Base-by-base conservation (phyloP, 2,329 filamentous ascomycete genomes). In the Didymosphaeria variabile region DNA sequence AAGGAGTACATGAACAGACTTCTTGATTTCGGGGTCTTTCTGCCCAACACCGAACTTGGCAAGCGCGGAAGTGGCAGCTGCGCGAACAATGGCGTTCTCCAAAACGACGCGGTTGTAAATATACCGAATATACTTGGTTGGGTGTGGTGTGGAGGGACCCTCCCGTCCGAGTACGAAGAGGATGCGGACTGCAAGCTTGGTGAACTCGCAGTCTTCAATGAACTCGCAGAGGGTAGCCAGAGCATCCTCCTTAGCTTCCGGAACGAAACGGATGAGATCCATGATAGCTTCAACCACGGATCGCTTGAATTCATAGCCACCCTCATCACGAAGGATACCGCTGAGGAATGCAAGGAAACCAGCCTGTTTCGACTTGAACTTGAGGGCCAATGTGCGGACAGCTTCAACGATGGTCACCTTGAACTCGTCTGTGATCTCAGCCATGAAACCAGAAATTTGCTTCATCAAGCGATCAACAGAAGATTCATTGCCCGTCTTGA, bases 331-430 rank as follows among this genome's bases (percentile, higher is more conserved):
- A 55, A 99, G 84, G 60, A 98, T 97, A n/a, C 94, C 92, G 74
- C 94, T 97, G 51, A 99, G 87, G 88, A 99, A 99, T 54, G 92
- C 89, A 55, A 99, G 89, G 94, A 99, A 98, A 64, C 93, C 94
- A 50, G 94, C 94, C 81, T 99, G 95, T 83, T 99, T 99, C 82
- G 88, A 94, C 36, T 95, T 95, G 83, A 99, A 99, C 82, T 99
- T 99, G 70, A 99, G 85, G 78, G 94, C 98, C 44, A 99, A 83
- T 3, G 95, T 98, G 63, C 95, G 91, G 75, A 99, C 97, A 45
- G 95, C 95, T 80, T 99, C 95, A 46, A 99, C 94, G 73, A 99
- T 97, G n/a, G 95, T 99, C 69, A 99, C 97, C 85, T 98, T 99
- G 86, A 99, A 99, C 80, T 99, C 95, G 76, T 99, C 95, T 7